Conservation (phyloP, 495 filamentous ascomycete genomes). For the Penicillium crystallinum region DNA sequence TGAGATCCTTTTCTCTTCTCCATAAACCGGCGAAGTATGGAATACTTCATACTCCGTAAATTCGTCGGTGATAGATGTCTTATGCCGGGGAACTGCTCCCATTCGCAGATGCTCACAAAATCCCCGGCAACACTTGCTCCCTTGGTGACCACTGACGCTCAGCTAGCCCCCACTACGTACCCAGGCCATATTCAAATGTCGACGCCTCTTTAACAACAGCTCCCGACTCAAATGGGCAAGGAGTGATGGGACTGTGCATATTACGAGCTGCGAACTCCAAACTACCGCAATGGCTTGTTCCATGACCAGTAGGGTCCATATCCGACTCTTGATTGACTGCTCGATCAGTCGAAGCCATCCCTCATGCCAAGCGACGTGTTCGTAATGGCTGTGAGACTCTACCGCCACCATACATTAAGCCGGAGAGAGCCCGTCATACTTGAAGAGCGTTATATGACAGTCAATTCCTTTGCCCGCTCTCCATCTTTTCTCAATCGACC, state of each 20-base stretch:
- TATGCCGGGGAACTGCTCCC: background rate
- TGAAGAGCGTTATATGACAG: background rate
- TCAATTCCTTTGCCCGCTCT: background rate
- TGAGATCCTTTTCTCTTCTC: background rate
- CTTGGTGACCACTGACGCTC: background rate
- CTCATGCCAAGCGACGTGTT: conserved; percentile 1
- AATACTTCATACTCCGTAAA: background rate
- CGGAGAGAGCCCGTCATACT: background rate
- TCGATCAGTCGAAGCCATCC: conserved; percentile 3
- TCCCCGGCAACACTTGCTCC: conserved; percentile 1
- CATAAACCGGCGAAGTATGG: too few species aligned
- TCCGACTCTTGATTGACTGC: conserved; percentile 5
- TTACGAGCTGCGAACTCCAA: background rate
- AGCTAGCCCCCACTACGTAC: conserved; percentile 9
- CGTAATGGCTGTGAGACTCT: conserved; percentile 3
- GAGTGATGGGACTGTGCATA: background rate
- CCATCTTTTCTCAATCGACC: background rate
- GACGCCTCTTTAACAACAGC: conserved; percentile 1
- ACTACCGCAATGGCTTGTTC: background rate
- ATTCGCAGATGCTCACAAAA: background rate
- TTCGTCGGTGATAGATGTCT: background rate
- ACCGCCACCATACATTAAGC: background rate
- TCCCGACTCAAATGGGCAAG: too few species aligned
- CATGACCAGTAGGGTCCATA: background rate
- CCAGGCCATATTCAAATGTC: conserved; percentile 3